Conservation (phyloP, 2,329 filamentous ascomycete species). For the Aspergillus sp. region DNA sequence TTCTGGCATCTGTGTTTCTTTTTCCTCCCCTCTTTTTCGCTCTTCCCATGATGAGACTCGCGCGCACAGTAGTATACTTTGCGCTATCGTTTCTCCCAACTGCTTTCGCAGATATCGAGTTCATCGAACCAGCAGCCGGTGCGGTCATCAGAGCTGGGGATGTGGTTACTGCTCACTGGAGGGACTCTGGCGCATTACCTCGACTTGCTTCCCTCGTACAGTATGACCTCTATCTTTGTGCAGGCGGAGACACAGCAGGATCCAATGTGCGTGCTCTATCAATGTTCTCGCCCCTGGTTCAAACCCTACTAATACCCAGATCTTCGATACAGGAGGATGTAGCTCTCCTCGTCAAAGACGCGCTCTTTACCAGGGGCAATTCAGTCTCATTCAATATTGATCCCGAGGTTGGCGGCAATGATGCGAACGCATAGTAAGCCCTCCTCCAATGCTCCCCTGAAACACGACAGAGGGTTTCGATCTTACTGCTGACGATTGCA, state of each 20-base stretch:
- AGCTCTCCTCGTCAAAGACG: slow-evolving; percentile 41
- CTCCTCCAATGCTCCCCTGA: not conserved
- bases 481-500: not conserved
- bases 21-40: not conserved
- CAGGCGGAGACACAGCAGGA: slow-evolving; percentile 58
- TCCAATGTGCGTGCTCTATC: slow-evolving; percentile 45
- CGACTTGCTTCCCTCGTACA: slow-evolving; percentile 52
- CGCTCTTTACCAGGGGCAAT: slow-evolving; percentile 43
- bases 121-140: slow-evolving; percentile 57
- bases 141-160: slow-evolving; percentile 52
- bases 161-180: slow-evolving; percentile 58
- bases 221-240: slow-evolving; percentile 63
- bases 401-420: slow-evolving; percentile 45
- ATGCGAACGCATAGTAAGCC: slow-evolving; percentile 59
- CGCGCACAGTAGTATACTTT: slow-evolving; percentile 34
- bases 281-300: not conserved
- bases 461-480: not conserved
- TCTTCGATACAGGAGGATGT: slow-evolving; percentile 42
- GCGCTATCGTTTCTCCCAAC: slow-evolving; percentile 43
- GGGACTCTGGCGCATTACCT: slow-evolving; percentile 56
- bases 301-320: not conserved
- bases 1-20: not conserved
- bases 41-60: slow-evolving; percentile 32
- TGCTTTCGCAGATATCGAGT: slow-evolving; percentile 55
- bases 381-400: slow-evolving; percentile 49